A percentile compares a stretch with the other conserved stretches of the same genome.
Conservation (phyloP, 2,329 filamentous ascomycete species). For the Penicillium sp. region DNA sequence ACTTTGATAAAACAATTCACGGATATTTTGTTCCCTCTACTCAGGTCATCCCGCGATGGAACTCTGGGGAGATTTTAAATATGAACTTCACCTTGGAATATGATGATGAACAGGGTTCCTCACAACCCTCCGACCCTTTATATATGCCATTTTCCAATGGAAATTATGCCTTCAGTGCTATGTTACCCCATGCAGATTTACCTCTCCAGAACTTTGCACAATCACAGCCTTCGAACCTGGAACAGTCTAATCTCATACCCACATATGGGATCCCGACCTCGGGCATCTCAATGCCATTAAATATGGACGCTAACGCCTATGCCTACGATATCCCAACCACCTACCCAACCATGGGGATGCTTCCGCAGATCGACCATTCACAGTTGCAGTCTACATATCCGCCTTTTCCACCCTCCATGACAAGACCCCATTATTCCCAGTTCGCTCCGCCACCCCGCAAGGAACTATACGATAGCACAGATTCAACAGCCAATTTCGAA, state of each 20-base stretch:
- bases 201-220: slow-evolving; percentile 18
- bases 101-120: slow-evolving; percentile 12
- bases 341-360: slow-evolving; percentile 21
- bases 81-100: slow-evolving; percentile 17
- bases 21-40: neutral
- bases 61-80: neutral
- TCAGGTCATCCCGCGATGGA: neutral
- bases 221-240: slow-evolving; percentile 10
- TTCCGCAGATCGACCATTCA: slow-evolving; percentile 15
- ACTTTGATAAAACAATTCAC: neutral
- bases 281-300: slow-evolving; percentile 21
- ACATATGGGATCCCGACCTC: slow-evolving; percentile 21
- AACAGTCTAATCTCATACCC: slow-evolving; percentile 28
- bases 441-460: neutral
- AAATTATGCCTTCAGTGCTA: slow-evolving; percentile 16
- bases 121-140: slow-evolving; percentile 11
- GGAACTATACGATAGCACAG: slow-evolving; percentile 12
- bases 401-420: slow-evolving; percentile 5
- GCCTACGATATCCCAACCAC: slow-evolving; percentile 22
- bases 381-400: slow-evolving; percentile 15
- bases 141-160: slow-evolving; percentile 16
- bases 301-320: slow-evolving; percentile 22
- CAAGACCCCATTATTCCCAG: slow-evolving; percentile 10
- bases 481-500: slow-evolving; percentile 17
- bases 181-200: slow-evolving; percentile 19